A percentile compares a stretch with the other conserved stretches of the same genome.
phyloP scores from a whole-genome alignment of 768 basidiomycete genomes.

The Sarcodon aspratus region DNA sequence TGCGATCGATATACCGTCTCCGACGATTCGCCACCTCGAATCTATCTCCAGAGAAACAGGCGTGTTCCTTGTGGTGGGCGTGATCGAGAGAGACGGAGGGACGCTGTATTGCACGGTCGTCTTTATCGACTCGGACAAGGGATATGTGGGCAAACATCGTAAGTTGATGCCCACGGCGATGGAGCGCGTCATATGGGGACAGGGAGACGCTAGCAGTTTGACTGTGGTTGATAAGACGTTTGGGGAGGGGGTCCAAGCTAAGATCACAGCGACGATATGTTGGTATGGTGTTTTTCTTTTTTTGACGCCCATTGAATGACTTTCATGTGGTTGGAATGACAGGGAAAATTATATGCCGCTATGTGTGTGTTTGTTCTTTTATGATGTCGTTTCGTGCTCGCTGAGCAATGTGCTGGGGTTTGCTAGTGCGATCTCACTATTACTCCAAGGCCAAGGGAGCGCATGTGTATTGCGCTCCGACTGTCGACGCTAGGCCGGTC shows the following conservation, averaged over 20 bases:
- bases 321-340: background rate
- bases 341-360: constrained; percentile 70
- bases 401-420: background rate
- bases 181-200: constrained; percentile 54
- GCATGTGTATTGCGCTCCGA: constrained; percentile 55
- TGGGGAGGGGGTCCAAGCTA: constrained; percentile 22
- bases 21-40: constrained; percentile 35
- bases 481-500: constrained; percentile 43
- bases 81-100: constrained; percentile 47
- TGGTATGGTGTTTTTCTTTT: constrained; percentile 27
- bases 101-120: constrained; percentile 52
- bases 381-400: background rate
- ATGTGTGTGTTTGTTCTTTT: constrained; percentile 22
- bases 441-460: constrained; percentile 37
- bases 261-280: constrained; percentile 46
- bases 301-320: background rate
- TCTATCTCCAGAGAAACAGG: constrained; percentile 32
- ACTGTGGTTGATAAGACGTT: constrained; percentile 36
- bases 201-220: constrained; percentile 42
- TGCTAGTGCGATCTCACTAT: constrained; percentile 43
- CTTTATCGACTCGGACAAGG: constrained; percentile 40
- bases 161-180: constrained; percentile 52
- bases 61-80: constrained; percentile 47
- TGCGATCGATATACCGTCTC: constrained; percentile 47
- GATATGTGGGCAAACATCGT: constrained; percentile 49